Conservation (phyloP, 1,284 basidiomycete genomes). For the Pseudozyma thailandica region DNA sequence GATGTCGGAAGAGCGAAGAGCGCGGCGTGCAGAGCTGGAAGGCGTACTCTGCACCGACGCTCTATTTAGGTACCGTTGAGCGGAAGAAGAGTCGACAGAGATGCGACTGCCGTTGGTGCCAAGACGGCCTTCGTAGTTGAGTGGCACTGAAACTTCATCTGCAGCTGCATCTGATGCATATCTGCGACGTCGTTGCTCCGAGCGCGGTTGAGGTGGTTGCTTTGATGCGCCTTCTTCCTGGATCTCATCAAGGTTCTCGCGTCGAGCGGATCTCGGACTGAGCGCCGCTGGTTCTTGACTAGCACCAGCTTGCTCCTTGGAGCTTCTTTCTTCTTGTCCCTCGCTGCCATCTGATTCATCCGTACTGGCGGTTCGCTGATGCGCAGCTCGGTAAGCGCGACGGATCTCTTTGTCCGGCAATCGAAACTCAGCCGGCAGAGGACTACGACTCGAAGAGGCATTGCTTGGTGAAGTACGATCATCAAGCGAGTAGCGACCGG, state of each 20-base stretch:
- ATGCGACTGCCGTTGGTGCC: slow-evolving; percentile 41
- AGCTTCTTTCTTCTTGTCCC: not conserved
- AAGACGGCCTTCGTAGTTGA: slow-evolving; percentile 35
- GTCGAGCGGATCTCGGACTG: slow-evolving; percentile 12
- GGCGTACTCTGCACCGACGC: slow-evolving; percentile 36
- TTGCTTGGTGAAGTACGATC: slow-evolving; percentile 16
- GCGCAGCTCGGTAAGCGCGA: slow-evolving; percentile 40
- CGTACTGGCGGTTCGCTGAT: slow-evolving; percentile 20
- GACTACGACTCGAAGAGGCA: slow-evolving; percentile 22
- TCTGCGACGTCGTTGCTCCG: slow-evolving; percentile 26
- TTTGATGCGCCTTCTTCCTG: slow-evolving; percentile 21
- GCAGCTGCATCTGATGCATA: slow-evolving; percentile 42
- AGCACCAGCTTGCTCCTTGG: not conserved
- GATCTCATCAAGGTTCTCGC: slow-evolving; percentile 36
- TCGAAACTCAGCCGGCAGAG: slow-evolving; percentile 50
- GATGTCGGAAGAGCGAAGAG: slow-evolving; percentile 21
- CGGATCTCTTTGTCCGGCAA: slow-evolving; percentile 44
- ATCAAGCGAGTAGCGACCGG: slow-evolving; percentile 26
- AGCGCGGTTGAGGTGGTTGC: not conserved
- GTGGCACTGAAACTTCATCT: slow-evolving; percentile 13
- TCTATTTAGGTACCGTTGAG: slow-evolving; percentile 38
- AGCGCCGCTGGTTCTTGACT: slow-evolving; percentile 3
- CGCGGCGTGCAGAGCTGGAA: slow-evolving; percentile 22
- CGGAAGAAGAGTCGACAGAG: slow-evolving; percentile 46
- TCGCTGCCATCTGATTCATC: slow-evolving; percentile 23